A percentile compares a stretch with the other conserved stretches of the same genome.
phyloP scores from a whole-genome alignment of 176 grass and related monocot species.

The sorghum (Sorghum bicolor) region DNA sequence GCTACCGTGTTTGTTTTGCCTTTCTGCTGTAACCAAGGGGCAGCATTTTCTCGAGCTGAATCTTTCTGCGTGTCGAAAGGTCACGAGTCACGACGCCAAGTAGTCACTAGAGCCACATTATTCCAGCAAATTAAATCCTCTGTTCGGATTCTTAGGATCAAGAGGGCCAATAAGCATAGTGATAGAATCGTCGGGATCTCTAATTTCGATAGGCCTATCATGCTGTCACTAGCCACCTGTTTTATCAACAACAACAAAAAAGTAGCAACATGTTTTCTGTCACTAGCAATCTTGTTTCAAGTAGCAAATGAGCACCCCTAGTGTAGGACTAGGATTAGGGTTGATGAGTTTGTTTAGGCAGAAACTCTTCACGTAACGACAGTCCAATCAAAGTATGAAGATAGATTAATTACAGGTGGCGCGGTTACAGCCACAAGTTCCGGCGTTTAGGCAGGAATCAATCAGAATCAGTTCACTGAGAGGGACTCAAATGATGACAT shows the following conservation, averaged over 20 bases:
- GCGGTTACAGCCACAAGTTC: slow-evolving; percentile 22
- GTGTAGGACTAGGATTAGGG: neutral
- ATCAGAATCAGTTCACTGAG: neutral
- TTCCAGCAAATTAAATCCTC: neutral
- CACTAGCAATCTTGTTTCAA: neutral
- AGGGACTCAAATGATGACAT: neutral
- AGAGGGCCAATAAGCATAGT: slow-evolving; percentile 4
- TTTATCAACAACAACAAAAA: neutral
- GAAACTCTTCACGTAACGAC: neutral
- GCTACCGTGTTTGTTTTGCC: neutral
- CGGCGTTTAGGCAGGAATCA: neutral
- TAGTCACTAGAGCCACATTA: neutral
- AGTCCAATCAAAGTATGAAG: neutral
- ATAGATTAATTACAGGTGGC: slow-evolving; percentile 1
- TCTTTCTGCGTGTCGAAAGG: slow-evolving; percentile 32
- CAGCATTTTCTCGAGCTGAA: slow-evolving; percentile 1
- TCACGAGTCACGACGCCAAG: neutral
- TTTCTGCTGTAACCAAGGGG: slow-evolving; percentile 24
- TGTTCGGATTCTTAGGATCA: slow-evolving; percentile 27
- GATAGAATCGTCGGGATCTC: slow-evolving; percentile 17
- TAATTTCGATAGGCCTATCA: slow-evolving; percentile 1
- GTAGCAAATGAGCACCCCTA: neutral
- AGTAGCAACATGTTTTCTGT: slow-evolving; percentile 4
- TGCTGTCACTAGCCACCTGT: slow-evolving; percentile 10
- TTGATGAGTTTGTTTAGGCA: slow-evolving; percentile 16